Conservation (phyloP, 78 protist genomes). For the Paratrimastix pyriformis region DNA sequence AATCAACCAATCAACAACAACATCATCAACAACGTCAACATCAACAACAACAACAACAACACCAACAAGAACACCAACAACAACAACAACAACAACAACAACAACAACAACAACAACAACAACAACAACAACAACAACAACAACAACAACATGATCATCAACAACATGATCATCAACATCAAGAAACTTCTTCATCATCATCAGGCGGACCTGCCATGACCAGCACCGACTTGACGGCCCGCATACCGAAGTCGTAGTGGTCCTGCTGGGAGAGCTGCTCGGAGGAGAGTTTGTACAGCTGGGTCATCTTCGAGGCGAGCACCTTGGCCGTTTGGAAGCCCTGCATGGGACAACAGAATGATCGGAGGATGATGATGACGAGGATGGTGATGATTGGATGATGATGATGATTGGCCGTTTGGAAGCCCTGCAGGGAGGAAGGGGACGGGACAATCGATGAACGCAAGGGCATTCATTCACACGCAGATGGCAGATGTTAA, state of each 20-base stretch:
- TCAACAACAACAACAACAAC: no score
- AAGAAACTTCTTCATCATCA: no score
- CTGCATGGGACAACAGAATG: no score
- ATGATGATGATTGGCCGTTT: slow-evolving; percentile 46
- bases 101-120: neutral
- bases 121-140: neutral
- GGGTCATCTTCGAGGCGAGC: slow-evolving; percentile 56
- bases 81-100: neutral
- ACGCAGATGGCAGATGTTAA: no score
- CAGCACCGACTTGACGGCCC: slow-evolving; percentile 75
- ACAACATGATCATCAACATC: neutral
- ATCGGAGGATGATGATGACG: no score
- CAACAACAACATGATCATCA: neutral
- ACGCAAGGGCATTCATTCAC: no score
- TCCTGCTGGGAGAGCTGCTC: slow-evolving; percentile 74
- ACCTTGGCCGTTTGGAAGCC: slow-evolving; percentile 57
- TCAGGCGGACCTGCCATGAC: slow-evolving; percentile 64
- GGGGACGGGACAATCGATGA: no score
- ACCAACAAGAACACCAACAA: no score
- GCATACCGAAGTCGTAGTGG: slow-evolving; percentile 84
- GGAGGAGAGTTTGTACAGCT: slow-evolving; percentile 51
- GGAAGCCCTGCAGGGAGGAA: no score
- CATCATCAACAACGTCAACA: neutral
- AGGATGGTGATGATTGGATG: no score
- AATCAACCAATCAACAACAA: no score